Base-by-base conservation (phyloP, 768 basidiomycete genomes). In the Neoboletus magnificus region DNA sequence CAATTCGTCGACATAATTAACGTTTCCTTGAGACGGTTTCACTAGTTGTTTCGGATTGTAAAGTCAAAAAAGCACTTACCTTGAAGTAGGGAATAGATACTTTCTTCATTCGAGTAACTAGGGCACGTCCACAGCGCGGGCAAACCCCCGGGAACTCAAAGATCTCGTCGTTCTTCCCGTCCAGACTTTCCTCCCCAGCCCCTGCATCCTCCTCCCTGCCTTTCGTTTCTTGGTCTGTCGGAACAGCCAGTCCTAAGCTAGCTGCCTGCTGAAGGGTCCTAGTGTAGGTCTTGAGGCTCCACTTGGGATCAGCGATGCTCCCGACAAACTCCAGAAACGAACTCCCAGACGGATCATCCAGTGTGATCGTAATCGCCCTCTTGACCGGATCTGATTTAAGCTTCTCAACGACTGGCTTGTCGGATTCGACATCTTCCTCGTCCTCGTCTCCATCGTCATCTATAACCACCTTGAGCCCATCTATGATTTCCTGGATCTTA, bases 1-100 rank as follows among this genome's bases (percentile, higher is more conserved):
- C 97, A 98, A 69, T 97, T 98, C 7, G 95, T 95, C 23, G 96
- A 96, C 94, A 98, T 98, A 73, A 98, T 96, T 51, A 98, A 74
- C 53, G 93, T 87, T 63, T 99, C 94, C 95, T 50, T 97, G 43
- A 15, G 32, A 41, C 9, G 18, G 22, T 40, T 23, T 59, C 8
- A 33, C 54, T 8, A 9, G 25, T 20, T 40, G 11, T 32, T 16
- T 4, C 22, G 18, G 25, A 32, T 39, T 4, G 35, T 30, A 7
- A 46, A 33, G 4, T 9, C 16, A 41, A 45, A 30, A 25, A 47
- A 40, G 1, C 12, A 41, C 57, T 35, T 37, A 87, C 94, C 82
- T 99, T 93, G 82, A 99, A 98, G 72, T 99, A 93, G 0, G 97
- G 97, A 61, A 99, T 97, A 58, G 83, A 85, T 62, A 98, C 89